Evolutionary conservation across 2,329 filamentous ascomycete genomes (phyloP).

Genomic region (Alternaria atra): DNA sequence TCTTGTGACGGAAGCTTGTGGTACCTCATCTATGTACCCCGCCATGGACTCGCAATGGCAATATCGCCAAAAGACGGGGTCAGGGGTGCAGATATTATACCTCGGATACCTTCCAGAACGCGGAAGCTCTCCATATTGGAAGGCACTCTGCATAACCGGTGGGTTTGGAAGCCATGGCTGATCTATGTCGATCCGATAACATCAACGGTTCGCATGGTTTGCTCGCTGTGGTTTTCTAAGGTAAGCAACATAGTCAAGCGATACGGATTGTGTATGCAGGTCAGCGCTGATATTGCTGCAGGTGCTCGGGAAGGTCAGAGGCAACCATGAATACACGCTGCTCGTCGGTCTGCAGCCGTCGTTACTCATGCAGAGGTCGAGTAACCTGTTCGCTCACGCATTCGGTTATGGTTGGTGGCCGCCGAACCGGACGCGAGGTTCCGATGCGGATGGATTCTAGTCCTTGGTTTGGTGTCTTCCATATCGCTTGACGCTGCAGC

Average conservation of each 20-base stretch:
- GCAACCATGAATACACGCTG: slow-evolving; percentile 28
- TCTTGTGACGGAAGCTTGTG: slow-evolving; percentile 30
- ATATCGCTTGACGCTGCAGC: slow-evolving; percentile 29
- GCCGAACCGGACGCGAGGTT: slow-evolving; percentile 35
- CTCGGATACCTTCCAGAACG: slow-evolving; percentile 31
- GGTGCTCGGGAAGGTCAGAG: slow-evolving; percentile 20
- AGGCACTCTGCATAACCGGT: background rate
- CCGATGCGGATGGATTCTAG: slow-evolving; percentile 33
- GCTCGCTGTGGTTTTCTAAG: slow-evolving; percentile 14
- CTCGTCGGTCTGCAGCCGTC: slow-evolving; percentile 28
- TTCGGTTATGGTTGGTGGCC: slow-evolving; percentile 37
- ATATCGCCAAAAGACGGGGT: slow-evolving; percentile 33
- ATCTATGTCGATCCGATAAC: background rate
- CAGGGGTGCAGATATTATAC: slow-evolving; percentile 37
- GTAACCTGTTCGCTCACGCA: slow-evolving; percentile 32
- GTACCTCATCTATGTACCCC: slow-evolving; percentile 49
- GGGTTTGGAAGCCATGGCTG: slow-evolving; percentile 3
- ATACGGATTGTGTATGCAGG: slow-evolving; percentile 28
- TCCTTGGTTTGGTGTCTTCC: slow-evolving; percentile 23
- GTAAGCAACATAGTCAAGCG: background rate
- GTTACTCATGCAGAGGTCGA: slow-evolving; percentile 40
- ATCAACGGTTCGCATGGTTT: slow-evolving; percentile 7
- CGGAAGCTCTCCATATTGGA: slow-evolving; percentile 27
- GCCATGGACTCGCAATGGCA: slow-evolving; percentile 39
- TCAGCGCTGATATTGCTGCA: slow-evolving; percentile 30